Evolutionary conservation across 2,329 filamentous ascomycete genomes (phyloP).

Genomic region (Microcyclospora tardicrescens): DNA sequence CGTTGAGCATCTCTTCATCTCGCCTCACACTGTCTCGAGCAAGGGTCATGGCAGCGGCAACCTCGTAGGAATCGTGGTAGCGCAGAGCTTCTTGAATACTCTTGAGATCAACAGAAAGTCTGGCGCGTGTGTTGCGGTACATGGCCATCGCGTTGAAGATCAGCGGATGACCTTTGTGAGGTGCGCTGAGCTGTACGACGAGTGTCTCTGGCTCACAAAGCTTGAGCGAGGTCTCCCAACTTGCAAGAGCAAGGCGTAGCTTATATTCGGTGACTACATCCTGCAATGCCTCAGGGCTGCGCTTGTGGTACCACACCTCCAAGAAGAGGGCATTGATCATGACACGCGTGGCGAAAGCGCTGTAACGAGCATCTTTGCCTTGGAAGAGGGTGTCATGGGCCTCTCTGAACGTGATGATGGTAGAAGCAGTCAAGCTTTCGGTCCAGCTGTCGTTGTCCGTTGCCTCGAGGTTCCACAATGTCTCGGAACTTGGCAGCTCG

Average conservation of each 20-base stretch:
- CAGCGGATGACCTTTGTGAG: conserved; percentile 88
- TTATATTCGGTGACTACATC: conserved; percentile 98
- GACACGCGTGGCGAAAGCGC: conserved; percentile 88
- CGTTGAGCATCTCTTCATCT: conserved; percentile 94
- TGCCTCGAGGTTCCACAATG: conserved; percentile 78
- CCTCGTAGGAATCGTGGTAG: conserved; percentile 94
- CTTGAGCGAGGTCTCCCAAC: conserved; percentile 95
- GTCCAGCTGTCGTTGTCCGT: conserved; percentile 72
- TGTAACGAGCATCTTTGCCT: conserved; percentile 80
- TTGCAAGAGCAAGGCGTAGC: conserved; percentile 84
- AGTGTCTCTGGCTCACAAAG: conserved; percentile 85
- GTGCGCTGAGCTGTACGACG: conserved; percentile 77
- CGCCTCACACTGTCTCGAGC: conserved; percentile 89
- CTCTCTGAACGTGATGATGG: conserved; percentile 75
- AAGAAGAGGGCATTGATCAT: conserved; percentile 99
- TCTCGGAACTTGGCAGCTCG: conserved; percentile 84
- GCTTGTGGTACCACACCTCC: conserved; percentile 98
- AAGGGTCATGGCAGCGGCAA: conserved; percentile 90
- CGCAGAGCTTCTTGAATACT: conserved; percentile 89
- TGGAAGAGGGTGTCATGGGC: conserved; percentile 94
- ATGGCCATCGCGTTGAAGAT: conserved; percentile 98
- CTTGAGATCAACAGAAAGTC: conserved; percentile 90
- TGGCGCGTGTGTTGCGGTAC: conserved; percentile 84
- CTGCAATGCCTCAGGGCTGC: conserved; percentile 91
- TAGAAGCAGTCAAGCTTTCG: conserved; percentile 58